Evolutionary conservation across 768 basidiomycete genomes (phyloP).

Genomic region (Pleurotus eryngii): DNA sequence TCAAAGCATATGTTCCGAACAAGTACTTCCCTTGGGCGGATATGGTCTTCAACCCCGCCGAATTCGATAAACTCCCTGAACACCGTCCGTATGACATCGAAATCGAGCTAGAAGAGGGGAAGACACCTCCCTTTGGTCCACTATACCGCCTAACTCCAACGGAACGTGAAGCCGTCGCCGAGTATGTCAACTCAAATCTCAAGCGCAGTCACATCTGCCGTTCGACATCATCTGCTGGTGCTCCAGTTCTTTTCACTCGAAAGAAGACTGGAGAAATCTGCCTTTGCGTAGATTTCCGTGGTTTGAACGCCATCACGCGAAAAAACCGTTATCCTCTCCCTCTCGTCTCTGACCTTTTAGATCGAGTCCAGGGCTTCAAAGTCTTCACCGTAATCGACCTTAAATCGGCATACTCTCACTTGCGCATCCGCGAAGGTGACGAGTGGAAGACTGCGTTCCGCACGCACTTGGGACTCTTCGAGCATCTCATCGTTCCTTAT

Average conservation of each 20-base stretch:
- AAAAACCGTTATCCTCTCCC: too few species aligned
- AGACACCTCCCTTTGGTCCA: slow-evolving; percentile 9
- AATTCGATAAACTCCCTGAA: slow-evolving; percentile 16
- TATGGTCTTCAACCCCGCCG: too few species aligned
- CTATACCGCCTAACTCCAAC: slow-evolving; percentile 28
- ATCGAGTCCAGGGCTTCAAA: too few species aligned
- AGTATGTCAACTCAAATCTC: slow-evolving; percentile 21
- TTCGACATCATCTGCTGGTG: slow-evolving; percentile 25
- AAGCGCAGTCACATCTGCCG: slow-evolving; percentile 30
- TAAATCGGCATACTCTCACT: too few species aligned
- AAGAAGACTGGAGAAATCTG: slow-evolving; percentile 30
- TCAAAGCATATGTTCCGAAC: not conserved
- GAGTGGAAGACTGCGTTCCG: slow-evolving; percentile 9
- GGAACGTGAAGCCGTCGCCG: slow-evolving; percentile 21
- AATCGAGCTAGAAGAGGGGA: slow-evolving; percentile 28
- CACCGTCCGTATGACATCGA: slow-evolving; percentile 25
- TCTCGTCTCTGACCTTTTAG: too few species aligned
- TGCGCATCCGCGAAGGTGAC: too few species aligned
- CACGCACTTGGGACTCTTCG: slow-evolving; percentile 12
- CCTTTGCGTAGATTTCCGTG: slow-evolving; percentile 28
- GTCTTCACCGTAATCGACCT: too few species aligned
- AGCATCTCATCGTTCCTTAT: not conserved
- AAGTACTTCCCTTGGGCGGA: slow-evolving; percentile 6
- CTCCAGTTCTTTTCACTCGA: slow-evolving; percentile 31
- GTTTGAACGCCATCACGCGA: slow-evolving; percentile 11